Evolutionary conservation across 192 early-diverging fungal genomes (phyloP), one percentile per base, ranked within the genome.

Genomic region (Globomyces pollinis-pini): DNA sequence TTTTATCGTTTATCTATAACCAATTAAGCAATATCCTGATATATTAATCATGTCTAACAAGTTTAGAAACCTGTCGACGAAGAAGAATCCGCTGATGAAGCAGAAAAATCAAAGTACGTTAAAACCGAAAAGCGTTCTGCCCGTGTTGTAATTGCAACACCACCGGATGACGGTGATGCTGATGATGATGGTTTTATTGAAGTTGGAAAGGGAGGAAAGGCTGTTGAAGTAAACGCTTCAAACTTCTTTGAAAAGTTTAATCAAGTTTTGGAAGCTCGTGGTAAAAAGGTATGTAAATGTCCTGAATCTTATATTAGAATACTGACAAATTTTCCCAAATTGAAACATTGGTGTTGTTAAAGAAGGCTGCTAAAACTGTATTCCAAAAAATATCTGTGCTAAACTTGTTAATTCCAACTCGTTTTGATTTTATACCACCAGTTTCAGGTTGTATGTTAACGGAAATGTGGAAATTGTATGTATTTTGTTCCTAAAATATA

Each of bases 321-420:
- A 96, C 91, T 36, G 87, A 97, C 70, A 88, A 90, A 68, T 62
- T 76, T 29, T 83, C 77, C 53, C 84, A 89, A 68, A 81, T 94
- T 60, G 66, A 65, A 38, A 74, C 78, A 55, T 68, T 97, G 30
- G 74, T 87, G 62, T 60, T 53, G 18, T 67, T 98, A 16, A 68
- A 89, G 7, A 68, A 64, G 13, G 63, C 80, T 21, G 81, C 89
- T 18, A 66, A 54, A 50, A 84, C 84, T 28, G 74, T 89, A 1
- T 88, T 86, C 74, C 88, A 93, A 70, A 82, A 81, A 68, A 78
- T 88, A 59, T 80, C 81, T 38, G 90, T 96, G 38, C 77, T 97
- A 15, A 80, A 96, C 61, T 82, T 79, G 38, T 76, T 96, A 63
- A 84, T 95, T 56, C 86, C 93, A 20, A 79, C 90, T 42, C 90